phyloP scores from a whole-genome alignment of 2,329 filamentous ascomycete genomes.

The Macroventuria anomochaeta region DNA sequence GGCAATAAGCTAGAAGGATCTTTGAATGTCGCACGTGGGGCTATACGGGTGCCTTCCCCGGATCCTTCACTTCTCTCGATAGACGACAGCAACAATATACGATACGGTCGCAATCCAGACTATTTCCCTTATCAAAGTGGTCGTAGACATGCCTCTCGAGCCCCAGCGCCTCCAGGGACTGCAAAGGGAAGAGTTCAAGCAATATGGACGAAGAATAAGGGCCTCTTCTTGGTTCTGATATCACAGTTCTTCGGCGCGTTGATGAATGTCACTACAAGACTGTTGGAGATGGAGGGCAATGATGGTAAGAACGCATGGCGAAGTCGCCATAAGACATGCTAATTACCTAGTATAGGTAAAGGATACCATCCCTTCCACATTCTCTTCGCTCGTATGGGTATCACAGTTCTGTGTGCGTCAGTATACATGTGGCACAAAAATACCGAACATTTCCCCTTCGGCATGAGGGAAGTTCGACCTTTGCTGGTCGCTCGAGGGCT shows the following conservation, averaged over 20 bases:
- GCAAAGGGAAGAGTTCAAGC: conserved; percentile 27
- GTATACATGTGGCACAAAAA: conserved; percentile 75
- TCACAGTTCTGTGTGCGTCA: conserved; percentile 71
- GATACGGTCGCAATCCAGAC: conserved; percentile 33
- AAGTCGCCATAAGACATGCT: neutral
- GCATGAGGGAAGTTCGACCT: conserved; percentile 68
- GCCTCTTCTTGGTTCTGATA: conserved; percentile 73
- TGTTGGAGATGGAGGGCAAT: conserved; percentile 72
- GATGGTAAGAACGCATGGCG: conserved; percentile 52
- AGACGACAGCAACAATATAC: conserved; percentile 41
- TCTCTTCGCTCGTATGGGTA: conserved; percentile 77
- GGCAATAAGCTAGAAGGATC: conserved; percentile 36
- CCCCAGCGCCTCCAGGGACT: conserved; percentile 30
- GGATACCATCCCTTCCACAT: conserved; percentile 81
- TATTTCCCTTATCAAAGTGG: conserved; percentile 22
- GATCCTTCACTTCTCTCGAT: conserved; percentile 44
- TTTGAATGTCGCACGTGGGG: conserved; percentile 35
- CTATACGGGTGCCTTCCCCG: conserved; percentile 43
- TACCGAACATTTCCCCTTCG: conserved; percentile 74
- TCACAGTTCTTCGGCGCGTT: conserved; percentile 81
- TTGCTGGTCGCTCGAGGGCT: conserved; percentile 73
- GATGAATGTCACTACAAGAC: conserved; percentile 83
- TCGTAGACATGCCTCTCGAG: conserved; percentile 30
- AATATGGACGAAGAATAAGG: conserved; percentile 72
- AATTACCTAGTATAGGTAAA: conserved; percentile 49